Conservation (phyloP, 1,284 basidiomycete species). For the Irpex rosettiformis region DNA sequence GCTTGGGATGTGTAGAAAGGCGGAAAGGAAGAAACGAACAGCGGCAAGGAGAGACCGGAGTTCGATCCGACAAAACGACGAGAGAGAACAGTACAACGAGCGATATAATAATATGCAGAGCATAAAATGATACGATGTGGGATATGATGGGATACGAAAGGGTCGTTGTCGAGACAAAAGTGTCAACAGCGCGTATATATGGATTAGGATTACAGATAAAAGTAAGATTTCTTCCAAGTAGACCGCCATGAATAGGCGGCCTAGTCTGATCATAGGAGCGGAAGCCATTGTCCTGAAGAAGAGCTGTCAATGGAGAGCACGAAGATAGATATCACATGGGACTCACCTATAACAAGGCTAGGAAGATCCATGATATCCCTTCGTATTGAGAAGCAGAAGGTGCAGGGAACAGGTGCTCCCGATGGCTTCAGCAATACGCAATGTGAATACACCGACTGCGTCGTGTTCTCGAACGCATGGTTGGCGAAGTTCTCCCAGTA, state of each 20-base stretch:
- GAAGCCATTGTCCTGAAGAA: constrained; percentile 72
- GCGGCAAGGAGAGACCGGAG: not conserved
- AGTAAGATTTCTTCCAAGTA: not conserved
- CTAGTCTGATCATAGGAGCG: constrained; percentile 47
- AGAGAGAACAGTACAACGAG: not conserved
- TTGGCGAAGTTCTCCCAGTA: constrained; percentile 96
- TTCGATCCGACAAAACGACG: constrained; percentile 3
- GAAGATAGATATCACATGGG: not conserved
- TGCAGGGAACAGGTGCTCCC: constrained; percentile 80
- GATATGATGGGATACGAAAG: not conserved
- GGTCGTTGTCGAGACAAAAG: not conserved
- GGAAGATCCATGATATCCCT: constrained; percentile 87
- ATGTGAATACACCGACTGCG: constrained; percentile 91
- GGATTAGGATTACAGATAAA: constrained; percentile 7
- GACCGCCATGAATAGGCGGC: constrained; percentile 3
- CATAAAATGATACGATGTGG: not conserved
- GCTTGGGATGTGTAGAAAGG: not conserved
- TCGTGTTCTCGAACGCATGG: constrained; percentile 94
- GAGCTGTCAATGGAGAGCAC: not conserved
- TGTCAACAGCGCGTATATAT: not conserved
- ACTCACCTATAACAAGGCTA: constrained; percentile 78
- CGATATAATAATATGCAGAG: constrained; percentile 8
- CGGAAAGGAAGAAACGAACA: not conserved
- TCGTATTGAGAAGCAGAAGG: constrained; percentile 92
- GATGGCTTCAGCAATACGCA: constrained; percentile 82